Percentiles rank a stretch among this genome's conserved stretches.
phyloP scores from a whole-genome alignment of 163 green algal genomes.

The Picocystis sp. region DNA sequence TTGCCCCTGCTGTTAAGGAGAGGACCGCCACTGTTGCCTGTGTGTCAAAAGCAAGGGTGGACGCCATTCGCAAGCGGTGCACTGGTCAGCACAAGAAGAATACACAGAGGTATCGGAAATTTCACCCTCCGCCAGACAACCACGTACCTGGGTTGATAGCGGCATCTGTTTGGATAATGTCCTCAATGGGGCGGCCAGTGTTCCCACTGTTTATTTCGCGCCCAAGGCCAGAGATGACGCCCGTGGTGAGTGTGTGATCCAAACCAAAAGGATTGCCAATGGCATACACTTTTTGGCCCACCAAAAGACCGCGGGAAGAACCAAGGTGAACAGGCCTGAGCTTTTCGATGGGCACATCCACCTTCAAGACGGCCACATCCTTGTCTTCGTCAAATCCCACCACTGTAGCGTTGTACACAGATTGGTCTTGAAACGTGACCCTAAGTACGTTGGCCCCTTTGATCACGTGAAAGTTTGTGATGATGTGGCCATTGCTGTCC shows the following conservation, averaged over 20 bases:
- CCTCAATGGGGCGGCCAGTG: constrained; percentile 67
- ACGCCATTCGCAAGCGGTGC: not conserved
- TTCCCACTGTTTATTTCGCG: constrained; percentile 66
- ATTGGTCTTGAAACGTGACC: constrained; percentile 68
- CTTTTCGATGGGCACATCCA: constrained; percentile 19
- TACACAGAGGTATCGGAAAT: not conserved
- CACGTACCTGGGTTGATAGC: constrained; percentile 66
- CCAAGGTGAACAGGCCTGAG: constrained; percentile 42
- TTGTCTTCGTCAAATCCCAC: constrained; percentile 63
- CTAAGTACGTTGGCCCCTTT: constrained; percentile 47
- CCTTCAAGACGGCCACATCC: constrained; percentile 64
- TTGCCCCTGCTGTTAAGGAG: constrained; percentile 68
- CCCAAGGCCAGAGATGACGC: constrained; percentile 68
- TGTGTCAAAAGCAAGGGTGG: not conserved
- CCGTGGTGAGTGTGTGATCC: constrained; percentile 76
- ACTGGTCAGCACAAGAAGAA: too few species aligned
- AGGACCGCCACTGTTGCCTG: constrained; percentile 69
- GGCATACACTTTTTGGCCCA: constrained; percentile 69
- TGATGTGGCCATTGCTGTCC: constrained; percentile 59
- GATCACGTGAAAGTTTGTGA: constrained; percentile 82
- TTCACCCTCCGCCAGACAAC: not conserved
- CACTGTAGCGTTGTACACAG: constrained; percentile 47
- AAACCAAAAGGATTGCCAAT: constrained; percentile 86
- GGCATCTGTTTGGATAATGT: constrained; percentile 90
- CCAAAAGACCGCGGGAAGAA: constrained; percentile 39